phyloP scores from a whole-genome alignment of 2,329 filamentous ascomycete species.

The Aureobasidium leucospermi region DNA sequence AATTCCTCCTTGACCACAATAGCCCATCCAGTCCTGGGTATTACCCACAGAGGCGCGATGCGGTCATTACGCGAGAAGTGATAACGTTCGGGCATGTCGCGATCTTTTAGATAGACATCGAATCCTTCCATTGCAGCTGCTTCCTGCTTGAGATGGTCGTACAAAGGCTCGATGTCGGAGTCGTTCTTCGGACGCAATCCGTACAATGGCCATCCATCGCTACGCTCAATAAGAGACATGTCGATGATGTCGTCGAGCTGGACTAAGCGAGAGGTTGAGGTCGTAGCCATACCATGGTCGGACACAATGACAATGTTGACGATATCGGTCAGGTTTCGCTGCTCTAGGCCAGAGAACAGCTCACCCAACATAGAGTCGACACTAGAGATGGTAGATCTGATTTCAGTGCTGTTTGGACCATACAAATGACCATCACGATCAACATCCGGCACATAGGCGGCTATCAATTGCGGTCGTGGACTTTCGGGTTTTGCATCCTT shows the following conservation, averaged over 20 bases:
- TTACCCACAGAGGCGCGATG: constrained; percentile 90
- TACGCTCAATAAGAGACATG: constrained; percentile 66
- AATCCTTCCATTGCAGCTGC: constrained; percentile 61
- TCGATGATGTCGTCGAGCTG: constrained; percentile 89
- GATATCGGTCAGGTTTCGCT: constrained; percentile 76
- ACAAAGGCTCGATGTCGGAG: constrained; percentile 58
- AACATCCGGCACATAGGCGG: constrained; percentile 89
- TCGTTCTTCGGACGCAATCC: constrained; percentile 74
- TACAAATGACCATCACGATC: constrained; percentile 80
- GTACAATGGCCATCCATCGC: constrained; percentile 89
- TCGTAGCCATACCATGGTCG: constrained; percentile 97
- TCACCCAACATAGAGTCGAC: constrained; percentile 76
- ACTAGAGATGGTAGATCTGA: constrained; percentile 65
- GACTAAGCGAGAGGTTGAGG: constrained; percentile 68
- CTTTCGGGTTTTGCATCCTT: constrained; percentile 34
- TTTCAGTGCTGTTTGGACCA: constrained; percentile 92
- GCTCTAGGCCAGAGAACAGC: constrained; percentile 67
- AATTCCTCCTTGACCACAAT: constrained; percentile 77
- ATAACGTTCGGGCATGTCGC: constrained; percentile 85
- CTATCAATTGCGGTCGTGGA: constrained; percentile 80
- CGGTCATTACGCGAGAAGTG: constrained; percentile 83
- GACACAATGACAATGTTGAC: constrained; percentile 96
- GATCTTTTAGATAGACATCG: constrained; percentile 78
- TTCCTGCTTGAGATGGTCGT: constrained; percentile 50
- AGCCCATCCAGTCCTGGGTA: constrained; percentile 88